Evolutionary conservation across 2,329 filamentous ascomycete species (phyloP).

Genomic region (Fusarium newnesense): DNA sequence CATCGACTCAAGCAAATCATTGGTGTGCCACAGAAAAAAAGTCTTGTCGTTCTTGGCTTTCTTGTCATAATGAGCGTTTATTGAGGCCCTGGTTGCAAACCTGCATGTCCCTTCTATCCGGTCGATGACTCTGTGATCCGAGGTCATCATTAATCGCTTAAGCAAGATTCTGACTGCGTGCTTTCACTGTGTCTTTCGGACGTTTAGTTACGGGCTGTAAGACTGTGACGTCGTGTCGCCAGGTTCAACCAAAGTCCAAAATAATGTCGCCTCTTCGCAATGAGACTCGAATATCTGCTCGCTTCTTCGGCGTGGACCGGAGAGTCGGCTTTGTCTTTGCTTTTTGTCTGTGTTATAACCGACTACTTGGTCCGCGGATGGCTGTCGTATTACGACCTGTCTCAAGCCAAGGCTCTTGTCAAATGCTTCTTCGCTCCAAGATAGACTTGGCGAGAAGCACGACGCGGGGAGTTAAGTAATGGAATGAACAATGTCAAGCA

Average conservation of each 20-base stretch:
- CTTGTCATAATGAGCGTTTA: conserved; percentile 20
- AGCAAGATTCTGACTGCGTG: not conserved
- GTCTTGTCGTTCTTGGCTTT: conserved; percentile 24
- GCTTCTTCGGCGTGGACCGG: conserved; percentile 8
- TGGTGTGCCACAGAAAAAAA: conserved; percentile 15
- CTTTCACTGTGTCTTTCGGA: not conserved
- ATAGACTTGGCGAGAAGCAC: conserved; percentile 11
- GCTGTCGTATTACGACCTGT: not conserved
- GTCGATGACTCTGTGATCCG: conserved; percentile 13
- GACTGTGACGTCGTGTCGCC: conserved; percentile 4
- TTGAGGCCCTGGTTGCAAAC: not conserved
- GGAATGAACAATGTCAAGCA: not conserved
- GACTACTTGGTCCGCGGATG: not conserved
- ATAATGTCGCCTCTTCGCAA: not conserved
- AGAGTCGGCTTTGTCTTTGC: not conserved
- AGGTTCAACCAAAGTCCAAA: not conserved
- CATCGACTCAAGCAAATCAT: conserved; percentile 9
- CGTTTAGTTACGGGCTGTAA: not conserved
- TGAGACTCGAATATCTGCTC: not conserved
- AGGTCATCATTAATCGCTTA: conserved; percentile 24
- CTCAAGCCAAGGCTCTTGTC: conserved; percentile 34
- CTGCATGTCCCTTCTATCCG: conserved; percentile 24
- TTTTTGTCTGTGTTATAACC: not conserved
- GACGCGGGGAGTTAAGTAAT: not conserved
- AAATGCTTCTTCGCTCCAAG: conserved; percentile 35